Evolutionary conservation across 2,329 filamentous ascomycete species (phyloP), one percentile per base, ranked within the genome.

Genomic region (Venturia oleaginea): DNA sequence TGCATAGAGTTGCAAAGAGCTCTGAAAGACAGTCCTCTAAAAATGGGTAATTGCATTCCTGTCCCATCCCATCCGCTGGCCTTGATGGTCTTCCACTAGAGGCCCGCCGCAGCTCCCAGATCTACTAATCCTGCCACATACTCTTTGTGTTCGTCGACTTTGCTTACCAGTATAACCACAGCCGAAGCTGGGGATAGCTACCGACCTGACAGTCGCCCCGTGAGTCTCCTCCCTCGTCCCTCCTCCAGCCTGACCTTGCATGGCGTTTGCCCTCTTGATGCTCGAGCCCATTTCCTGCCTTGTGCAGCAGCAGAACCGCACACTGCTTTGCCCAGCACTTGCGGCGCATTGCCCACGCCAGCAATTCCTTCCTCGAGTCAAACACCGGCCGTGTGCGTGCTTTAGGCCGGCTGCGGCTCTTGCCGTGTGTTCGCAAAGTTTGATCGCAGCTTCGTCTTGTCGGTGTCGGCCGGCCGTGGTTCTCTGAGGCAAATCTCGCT

Each of bases 101-200:
- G 15, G 51, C 27, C 19, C 51, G 27, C 51, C 27, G 4, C 27
- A 57, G 30, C 30, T n/a, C 51, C 30, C n/a, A 17, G 48, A 46
- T 17, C 30, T 19, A 37, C 51, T 57, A 6, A 57, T 57, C 51
- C 51, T 34, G 30, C 51, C 15, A 34, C n/a, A 57, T 57, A n/a
- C 51, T 57, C 51, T 11, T 34, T 55, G 51, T 55, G 6, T 34
- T 34, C 51, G 11, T 34, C 30, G 15, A 57, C 34, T 34, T 61
- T 27, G 37, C 59, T 61, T 42, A 61, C 59, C 34, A 24, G 13
- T 30, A n/a, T n/a, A 37, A 40, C 34, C 8, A 17, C 34, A 62
- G 61, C 61, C 40, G 61, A 62, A 32, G 37, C 61, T 54, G 61
- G 61, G 34, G 42, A 62, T 34, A 51, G 34, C 32, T 62, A 54